Percentiles rank a stretch among this genome's conserved stretches.
phyloP scores from a whole-genome alignment of 73 alveolate species.

The Paramecium pentaurelia region DNA sequence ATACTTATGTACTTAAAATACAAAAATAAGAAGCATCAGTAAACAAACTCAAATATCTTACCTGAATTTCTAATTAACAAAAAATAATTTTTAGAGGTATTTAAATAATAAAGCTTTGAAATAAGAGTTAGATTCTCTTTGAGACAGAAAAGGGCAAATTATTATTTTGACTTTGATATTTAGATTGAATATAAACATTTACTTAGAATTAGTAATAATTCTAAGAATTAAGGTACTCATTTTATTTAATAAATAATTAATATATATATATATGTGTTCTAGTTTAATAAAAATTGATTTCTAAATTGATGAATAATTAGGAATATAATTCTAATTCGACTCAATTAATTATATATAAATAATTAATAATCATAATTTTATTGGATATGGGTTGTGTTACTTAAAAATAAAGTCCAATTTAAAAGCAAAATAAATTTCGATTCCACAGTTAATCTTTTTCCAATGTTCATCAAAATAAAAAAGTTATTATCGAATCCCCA shows the following conservation, averaged over 20 bases:
- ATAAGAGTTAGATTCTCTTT: neutral
- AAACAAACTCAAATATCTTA: neutral
- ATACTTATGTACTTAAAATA: neutral
- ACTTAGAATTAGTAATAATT: neutral
- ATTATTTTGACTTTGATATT: neutral
- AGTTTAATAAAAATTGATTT: neutral
- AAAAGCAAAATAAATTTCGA: neutral
- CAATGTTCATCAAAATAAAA: neutral
- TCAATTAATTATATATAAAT: neutral
- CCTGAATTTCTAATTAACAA: neutral
- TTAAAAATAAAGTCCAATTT: neutral
- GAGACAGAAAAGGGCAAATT: neutral
- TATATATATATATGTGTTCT: neutral
- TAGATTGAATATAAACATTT: neutral
- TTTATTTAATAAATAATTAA: neutral
- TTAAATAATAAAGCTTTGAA: neutral
- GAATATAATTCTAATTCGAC: neutral
- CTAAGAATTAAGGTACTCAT: neutral
- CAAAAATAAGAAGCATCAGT: neutral
- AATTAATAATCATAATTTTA: neutral
- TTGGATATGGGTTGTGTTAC: conserved; percentile 11
- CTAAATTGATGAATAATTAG: neutral
- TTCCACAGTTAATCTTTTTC: neutral
- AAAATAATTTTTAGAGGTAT: too few species aligned
- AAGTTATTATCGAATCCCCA: neutral